Evolutionary conservation across 192 early-diverging fungal genomes (phyloP), one percentile per base, ranked within the genome.

Genomic region (Umbelopsis isabellina): DNA sequence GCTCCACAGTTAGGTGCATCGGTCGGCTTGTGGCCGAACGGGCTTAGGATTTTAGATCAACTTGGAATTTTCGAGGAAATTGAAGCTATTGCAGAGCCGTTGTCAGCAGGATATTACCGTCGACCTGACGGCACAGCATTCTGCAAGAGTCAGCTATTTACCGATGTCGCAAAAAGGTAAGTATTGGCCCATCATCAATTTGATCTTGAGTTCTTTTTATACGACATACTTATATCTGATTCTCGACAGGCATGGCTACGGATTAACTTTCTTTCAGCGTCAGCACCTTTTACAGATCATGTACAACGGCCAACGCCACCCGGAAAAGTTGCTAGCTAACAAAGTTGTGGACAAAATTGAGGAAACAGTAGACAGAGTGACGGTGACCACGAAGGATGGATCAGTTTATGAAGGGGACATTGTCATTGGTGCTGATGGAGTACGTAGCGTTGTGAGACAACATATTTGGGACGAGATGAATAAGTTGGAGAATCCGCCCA

Each of bases 371-470:
- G 15, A 74, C 2, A 44, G 64, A 9, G 76, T 79, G 10, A 69
- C 30, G 23, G 30, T 70, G 9, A 27, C 25, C 3, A 79, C 25
- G 46, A 37, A 41, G 8, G 78, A 79, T 37, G 65, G 72, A 27
- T 51, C 23, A 1, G 50, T 25, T 1, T 72, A 80, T 22, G 52
- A 52, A 7, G 78, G 78, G 0, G 78, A 79, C 18, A 45, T 79
- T 22, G 48, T 79, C 2, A 61, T 79, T 13, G 78, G 78, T 6
- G 78, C 77, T 2, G 78, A 79, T 45, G 78, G 78, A 0, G 73
- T 68, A 2, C 41, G 65, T 37, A 53, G 47, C 16, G 16, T 27
- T n/a, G 74, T 79, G 15, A 61, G 74, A n/a, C 65, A 72, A 21
- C 23, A 46, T 7, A 30, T 76, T 41, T 72, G 55, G 35, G 46